These are phyloP conservation scores for Celoporthe dispersa DNA, from an alignment of 2,329 filamentous ascomycete genomes.

Conservation along the genomic window DNA sequence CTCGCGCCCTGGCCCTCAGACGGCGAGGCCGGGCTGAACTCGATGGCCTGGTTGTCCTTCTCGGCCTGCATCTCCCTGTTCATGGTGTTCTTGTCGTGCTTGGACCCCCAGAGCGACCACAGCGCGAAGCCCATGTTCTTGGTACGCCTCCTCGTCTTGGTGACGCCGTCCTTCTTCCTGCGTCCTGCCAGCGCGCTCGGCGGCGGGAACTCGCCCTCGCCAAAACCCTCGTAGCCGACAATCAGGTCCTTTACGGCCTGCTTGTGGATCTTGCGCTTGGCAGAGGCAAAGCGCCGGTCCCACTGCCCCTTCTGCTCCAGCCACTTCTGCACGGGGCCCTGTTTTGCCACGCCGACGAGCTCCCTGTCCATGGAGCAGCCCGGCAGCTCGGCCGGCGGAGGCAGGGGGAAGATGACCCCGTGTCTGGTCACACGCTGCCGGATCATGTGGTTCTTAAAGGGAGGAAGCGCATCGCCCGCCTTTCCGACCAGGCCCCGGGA, in stretches of 20 bases:
- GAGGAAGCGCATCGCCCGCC: constrained; percentile 81
- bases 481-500: constrained; percentile 66
- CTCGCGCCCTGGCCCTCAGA: constrained; percentile 50
- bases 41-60: constrained; percentile 42
- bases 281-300: constrained; percentile 72
- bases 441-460: constrained; percentile 87
- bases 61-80: constrained; percentile 57
- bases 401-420: constrained; percentile 73
- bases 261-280: constrained; percentile 74
- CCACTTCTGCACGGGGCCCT: constrained; percentile 82
- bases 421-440: constrained; percentile 82
- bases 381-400: constrained; percentile 65
- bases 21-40: constrained; percentile 41
- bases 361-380: constrained; percentile 65
- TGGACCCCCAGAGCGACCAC: constrained; percentile 88
- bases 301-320: constrained; percentile 72
- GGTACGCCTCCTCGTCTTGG: constrained; percentile 54
- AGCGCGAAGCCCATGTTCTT: constrained; percentile 78
- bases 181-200: constrained; percentile 81
- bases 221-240: constrained; percentile 72
- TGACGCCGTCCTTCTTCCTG: constrained; percentile 55
- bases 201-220: constrained; percentile 75
- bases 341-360: constrained; percentile 79
- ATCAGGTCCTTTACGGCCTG: constrained; percentile 73
- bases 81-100: constrained; percentile 80